Evolutionary conservation across 2,329 filamentous ascomycete species (phyloP).

Genomic region (Cytospora piceae): DNA sequence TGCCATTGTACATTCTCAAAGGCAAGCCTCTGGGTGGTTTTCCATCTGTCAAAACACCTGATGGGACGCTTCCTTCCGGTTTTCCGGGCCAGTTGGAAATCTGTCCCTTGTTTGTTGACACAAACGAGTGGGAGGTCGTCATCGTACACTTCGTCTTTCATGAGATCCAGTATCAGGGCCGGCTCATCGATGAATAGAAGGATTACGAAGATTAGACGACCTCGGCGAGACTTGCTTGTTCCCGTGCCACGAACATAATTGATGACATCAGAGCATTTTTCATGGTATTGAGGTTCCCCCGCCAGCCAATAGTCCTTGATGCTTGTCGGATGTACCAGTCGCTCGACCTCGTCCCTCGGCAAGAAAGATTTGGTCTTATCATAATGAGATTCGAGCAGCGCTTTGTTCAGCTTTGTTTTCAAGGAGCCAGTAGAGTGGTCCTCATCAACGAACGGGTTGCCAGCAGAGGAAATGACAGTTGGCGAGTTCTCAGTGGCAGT

Average conservation of each 20-base stretch:
- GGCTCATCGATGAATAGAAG: constrained; percentile 1
- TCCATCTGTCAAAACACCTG: neutral
- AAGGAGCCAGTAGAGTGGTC: too few species aligned
- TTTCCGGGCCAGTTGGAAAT: neutral
- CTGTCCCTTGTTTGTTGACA: neutral
- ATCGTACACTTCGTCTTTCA: neutral
- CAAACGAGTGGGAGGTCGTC: neutral
- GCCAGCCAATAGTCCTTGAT: too few species aligned
- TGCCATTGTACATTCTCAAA: neutral
- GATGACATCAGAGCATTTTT: neutral
- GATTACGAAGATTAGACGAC: neutral
- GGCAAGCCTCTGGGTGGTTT: neutral
- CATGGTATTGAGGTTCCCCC: too few species aligned
- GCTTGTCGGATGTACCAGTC: too few species aligned
- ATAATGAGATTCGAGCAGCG: too few species aligned
- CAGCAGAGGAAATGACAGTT: too few species aligned
- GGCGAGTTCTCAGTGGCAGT: too few species aligned
- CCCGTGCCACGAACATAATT: neutral
- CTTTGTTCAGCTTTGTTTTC: too few species aligned
- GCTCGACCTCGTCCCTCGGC: too few species aligned
- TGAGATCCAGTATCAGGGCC: neutral
- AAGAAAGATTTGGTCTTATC: too few species aligned
- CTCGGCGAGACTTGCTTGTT: too few species aligned
- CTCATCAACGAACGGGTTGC: too few species aligned
- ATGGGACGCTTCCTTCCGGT: neutral